Percentiles rank a stretch among this genome's conserved stretches.
Conservation (phyloP, 2,329 filamentous ascomycete genomes). For the Neopestalotiopsis rosae region DNA sequence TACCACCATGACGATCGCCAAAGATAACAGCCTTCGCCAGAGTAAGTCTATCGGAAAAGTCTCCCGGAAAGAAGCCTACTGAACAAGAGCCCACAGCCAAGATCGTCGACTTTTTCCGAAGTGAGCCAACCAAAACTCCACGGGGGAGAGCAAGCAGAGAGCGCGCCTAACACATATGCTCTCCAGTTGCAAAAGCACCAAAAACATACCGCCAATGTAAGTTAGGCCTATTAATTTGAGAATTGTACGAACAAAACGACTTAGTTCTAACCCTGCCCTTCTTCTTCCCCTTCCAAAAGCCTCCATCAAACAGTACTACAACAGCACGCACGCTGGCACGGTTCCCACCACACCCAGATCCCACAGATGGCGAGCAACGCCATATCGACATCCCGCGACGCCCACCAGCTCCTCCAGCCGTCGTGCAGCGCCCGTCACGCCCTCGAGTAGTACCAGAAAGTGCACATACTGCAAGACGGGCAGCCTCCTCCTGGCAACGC, state of each 20-base stretch:
- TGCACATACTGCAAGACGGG: conserved; percentile 8
- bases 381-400: not conserved
- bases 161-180: not conserved
- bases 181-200: not conserved
- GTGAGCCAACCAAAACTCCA: not conserved
- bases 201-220: not conserved
- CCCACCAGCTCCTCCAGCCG: not conserved
- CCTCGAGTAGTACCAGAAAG: not conserved
- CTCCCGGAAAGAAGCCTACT: not conserved
- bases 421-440: not conserved
- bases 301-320: conserved; percentile 5
- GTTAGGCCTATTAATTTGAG: not conserved
- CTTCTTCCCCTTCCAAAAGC: not conserved
- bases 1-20: not conserved
- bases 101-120: not conserved
- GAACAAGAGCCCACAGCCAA: not conserved
- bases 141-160: not conserved
- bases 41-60: not conserved
- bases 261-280: not conserved
- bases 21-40: not conserved
- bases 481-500: not conserved
- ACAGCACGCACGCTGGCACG: not conserved
- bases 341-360: not conserved
- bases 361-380: not conserved
- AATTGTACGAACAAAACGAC: not conserved